Evolutionary conservation across 495 filamentous ascomycete genomes (phyloP).

Genomic region (Daldinia caldariorum): DNA sequence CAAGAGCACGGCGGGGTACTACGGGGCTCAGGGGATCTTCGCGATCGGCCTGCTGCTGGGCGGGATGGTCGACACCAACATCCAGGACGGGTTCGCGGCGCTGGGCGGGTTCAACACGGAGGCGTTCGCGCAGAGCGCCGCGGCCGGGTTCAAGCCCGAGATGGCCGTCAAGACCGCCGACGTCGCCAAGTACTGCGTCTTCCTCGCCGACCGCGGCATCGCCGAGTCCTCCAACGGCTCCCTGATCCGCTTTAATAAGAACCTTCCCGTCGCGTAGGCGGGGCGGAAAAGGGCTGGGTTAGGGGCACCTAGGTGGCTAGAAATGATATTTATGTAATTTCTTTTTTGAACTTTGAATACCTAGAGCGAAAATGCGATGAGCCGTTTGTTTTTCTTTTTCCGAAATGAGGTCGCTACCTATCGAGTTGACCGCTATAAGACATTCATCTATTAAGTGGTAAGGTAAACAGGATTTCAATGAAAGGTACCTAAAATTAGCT

Average conservation of each 20-base stretch:
- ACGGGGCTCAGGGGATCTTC: constrained; percentile 66
- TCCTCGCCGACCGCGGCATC: constrained; percentile 53
- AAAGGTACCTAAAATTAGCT: too few species aligned
- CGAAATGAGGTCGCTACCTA: too few species aligned
- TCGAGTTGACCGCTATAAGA: too few species aligned
- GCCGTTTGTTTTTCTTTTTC: not conserved
- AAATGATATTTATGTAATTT: not conserved
- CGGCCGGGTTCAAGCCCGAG: constrained; percentile 54
- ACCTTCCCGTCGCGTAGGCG: constrained; percentile 51
- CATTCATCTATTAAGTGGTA: too few species aligned
- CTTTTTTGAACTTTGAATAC: not conserved
- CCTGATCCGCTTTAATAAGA: constrained; percentile 52
- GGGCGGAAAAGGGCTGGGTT: not conserved
- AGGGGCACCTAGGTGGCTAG: not conserved
- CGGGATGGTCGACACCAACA: constrained; percentile 64
- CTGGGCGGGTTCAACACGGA: constrained; percentile 55
- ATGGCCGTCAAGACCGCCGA: constrained; percentile 39
- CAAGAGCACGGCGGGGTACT: constrained; percentile 70
- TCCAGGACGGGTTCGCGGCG: constrained; percentile 23
- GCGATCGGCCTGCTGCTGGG: constrained; percentile 66
- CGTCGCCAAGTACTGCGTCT: constrained; percentile 56
- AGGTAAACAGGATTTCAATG: too few species aligned
- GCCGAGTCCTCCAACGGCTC: constrained; percentile 51
- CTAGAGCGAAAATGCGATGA: not conserved
- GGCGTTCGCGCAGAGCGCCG: constrained; percentile 56